These are phyloP conservation scores for Polytrichum commune DNA, from an alignment of 225 moss, liverwort and hornwort genomes.

Conservation along the genomic window DNA sequence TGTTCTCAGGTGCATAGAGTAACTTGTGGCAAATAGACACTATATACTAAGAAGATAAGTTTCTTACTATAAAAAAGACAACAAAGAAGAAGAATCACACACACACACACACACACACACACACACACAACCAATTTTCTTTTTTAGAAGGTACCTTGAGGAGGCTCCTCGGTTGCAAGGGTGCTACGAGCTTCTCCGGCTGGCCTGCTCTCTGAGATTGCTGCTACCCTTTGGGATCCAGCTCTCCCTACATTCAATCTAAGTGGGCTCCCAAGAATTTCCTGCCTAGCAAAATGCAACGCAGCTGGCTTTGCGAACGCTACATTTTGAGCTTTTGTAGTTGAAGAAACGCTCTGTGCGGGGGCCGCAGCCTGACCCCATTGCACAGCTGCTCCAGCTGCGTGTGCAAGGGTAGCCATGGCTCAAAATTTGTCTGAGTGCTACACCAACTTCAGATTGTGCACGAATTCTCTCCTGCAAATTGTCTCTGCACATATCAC, in stretches of 20 bases:
- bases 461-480: background rate
- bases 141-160: slow-evolving; percentile 11
- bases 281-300: slow-evolving; percentile 12
- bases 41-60: no score
- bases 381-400: slow-evolving; percentile 16
- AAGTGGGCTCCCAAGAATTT: slow-evolving; percentile 24
- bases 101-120: no score
- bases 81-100: no score
- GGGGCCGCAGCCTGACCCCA: slow-evolving; percentile 5
- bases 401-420: slow-evolving; percentile 22
- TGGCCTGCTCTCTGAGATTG: background rate
- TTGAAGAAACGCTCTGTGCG: background rate
- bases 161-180: slow-evolving; percentile 59
- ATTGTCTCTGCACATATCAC: no score
- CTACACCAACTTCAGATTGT: background rate
- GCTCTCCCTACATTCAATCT: slow-evolving; percentile 6
- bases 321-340: slow-evolving; percentile 4
- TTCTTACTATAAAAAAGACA: no score
- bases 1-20: no score
- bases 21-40: no score
- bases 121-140: background rate
- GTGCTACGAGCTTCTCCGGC: slow-evolving; percentile 25
- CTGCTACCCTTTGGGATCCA: background rate
- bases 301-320: background rate
- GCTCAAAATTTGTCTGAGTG: background rate